Percentiles rank a stretch among this genome's conserved stretches.
phyloP scores from a whole-genome alignment of 176 grass and related monocot genomes.

The Oryza punctata region DNA sequence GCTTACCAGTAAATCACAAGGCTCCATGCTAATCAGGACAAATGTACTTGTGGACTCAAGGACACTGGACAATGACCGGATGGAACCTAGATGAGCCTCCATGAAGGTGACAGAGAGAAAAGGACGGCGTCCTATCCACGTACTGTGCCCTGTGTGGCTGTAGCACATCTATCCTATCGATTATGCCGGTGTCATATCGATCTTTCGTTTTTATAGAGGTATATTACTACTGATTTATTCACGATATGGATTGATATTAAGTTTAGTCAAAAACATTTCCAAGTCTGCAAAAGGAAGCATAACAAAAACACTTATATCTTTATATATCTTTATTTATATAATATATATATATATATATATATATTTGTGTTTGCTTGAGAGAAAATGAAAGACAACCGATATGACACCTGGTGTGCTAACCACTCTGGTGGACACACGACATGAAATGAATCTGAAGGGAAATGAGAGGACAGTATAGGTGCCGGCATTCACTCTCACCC shows the following conservation, averaged over 20 bases:
- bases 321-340: too few species aligned
- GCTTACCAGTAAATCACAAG: slow-evolving; percentile 20
- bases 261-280: slow-evolving; percentile 11
- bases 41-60: slow-evolving; percentile 28
- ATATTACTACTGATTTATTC: background rate
- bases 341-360: too few species aligned
- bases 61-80: slow-evolving; percentile 18
- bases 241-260: slow-evolving; percentile 20
- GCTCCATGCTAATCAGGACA: slow-evolving; percentile 32
- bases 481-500: background rate
- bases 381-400: slow-evolving; percentile 20
- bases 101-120: background rate
- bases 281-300: background rate
- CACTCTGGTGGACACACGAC: background rate
- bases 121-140: background rate
- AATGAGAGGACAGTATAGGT: background rate
- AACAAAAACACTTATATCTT: background rate
- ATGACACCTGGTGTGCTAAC: background rate
- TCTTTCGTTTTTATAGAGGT: background rate
- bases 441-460: background rate
- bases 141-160: background rate
- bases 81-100: slow-evolving; percentile 32
- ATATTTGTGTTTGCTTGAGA: background rate
- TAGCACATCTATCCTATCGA: slow-evolving; percentile 9
- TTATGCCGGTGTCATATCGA: slow-evolving; percentile 10